Conservation (phyloP, 177 flowering plant genomes). For the Vitis hybrid region DNA sequence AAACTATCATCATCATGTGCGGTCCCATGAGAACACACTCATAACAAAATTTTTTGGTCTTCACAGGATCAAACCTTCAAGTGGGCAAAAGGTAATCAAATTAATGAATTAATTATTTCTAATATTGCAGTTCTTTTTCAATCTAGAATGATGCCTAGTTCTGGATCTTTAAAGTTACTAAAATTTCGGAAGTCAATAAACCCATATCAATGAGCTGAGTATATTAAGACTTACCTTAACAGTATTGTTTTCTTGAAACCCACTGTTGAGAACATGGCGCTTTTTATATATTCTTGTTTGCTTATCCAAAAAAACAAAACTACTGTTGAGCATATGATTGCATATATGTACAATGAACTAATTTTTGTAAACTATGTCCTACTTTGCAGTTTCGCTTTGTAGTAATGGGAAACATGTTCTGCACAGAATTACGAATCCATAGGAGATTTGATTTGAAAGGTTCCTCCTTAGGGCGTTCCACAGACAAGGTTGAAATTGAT, state of each 20-base stretch:
- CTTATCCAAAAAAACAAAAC: too few relatives aligned
- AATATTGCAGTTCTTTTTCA: neutral
- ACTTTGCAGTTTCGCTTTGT: slow-evolving; percentile 92
- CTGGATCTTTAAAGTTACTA: too few relatives aligned
- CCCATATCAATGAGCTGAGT: neutral
- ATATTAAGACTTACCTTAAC: neutral
- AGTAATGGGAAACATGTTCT: slow-evolving; percentile 99
- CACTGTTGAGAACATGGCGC: slow-evolving; percentile 1
- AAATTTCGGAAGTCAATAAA: neutral
- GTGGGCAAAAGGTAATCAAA: slow-evolving; percentile 89
- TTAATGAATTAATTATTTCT: neutral
- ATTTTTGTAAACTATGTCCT: neutral
- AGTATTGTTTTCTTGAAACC: neutral
- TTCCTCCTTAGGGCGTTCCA: slow-evolving; percentile 88
- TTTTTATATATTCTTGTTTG: too few relatives aligned
- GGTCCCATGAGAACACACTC: slow-evolving; percentile 81
- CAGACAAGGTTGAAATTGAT: slow-evolving; percentile 93
- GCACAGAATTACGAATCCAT: slow-evolving; percentile 93
- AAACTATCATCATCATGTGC: slow-evolving; percentile 83
- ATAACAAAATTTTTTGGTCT: slow-evolving; percentile 99
- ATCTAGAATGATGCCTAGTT: neutral
- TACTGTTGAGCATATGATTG: too few relatives aligned
- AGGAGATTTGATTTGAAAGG: slow-evolving; percentile 97
- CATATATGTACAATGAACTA: too few relatives aligned
- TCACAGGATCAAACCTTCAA: slow-evolving; percentile 92